Percentiles rank a stretch among this genome's conserved stretches.
Evolutionary conservation across 768 basidiomycete species (phyloP).

Genomic region (Pleurotus salmoneostramineus): DNA sequence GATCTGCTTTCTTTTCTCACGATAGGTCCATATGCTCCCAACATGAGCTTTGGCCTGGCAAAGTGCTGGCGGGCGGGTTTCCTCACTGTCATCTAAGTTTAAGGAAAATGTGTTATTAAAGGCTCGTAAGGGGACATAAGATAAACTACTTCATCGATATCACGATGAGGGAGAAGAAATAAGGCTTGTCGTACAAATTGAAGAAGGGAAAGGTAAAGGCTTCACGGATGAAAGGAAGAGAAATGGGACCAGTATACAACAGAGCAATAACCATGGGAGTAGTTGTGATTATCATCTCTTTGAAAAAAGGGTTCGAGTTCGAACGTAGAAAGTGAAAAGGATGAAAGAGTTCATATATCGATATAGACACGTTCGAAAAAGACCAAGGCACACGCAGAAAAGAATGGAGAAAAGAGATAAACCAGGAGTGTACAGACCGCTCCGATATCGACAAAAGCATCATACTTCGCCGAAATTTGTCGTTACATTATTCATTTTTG

Average conservation of each 20-base stretch:
- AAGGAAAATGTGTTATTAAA: no score
- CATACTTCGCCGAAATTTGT: neutral
- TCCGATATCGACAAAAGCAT: neutral
- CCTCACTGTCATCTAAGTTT: no score
- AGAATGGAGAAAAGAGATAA: neutral
- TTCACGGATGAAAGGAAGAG: neutral
- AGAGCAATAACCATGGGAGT: neutral
- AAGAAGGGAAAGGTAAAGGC: neutral
- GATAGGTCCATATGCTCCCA: neutral
- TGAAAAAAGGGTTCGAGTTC: neutral
- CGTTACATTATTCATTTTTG: neutral
- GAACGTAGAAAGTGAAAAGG: neutral
- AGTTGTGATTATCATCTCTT: no score
- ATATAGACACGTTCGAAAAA: neutral
- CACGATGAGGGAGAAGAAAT: neutral
- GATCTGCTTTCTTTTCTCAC: neutral
- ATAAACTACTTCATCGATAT: no score
- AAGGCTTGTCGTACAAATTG: neutral
- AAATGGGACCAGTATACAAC: constrained; percentile 6
- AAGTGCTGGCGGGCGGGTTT: no score
- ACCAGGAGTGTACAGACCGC: no score
- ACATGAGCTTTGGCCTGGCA: no score
- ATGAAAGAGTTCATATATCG: neutral
- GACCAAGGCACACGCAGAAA: neutral
- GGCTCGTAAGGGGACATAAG: no score